phyloP scores from a whole-genome alignment of 2,329 filamentous ascomycete species.

The Apiospora rasikravindrae region DNA sequence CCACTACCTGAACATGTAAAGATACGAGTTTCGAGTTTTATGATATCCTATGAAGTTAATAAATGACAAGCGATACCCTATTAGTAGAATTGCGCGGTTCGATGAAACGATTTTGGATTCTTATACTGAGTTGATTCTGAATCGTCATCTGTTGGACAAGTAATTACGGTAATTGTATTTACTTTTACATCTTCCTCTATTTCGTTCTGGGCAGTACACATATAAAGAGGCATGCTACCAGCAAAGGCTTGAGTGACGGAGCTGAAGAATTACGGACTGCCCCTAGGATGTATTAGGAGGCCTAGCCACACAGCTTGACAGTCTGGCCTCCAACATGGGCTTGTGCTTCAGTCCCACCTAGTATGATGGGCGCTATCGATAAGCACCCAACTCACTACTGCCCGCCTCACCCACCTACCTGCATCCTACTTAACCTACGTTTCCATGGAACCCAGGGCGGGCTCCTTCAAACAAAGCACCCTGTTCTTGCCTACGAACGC shows the following conservation, averaged over 20 bases:
- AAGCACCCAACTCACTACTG: slow-evolving; percentile 3
- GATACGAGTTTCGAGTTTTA: not conserved
- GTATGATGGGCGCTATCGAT: slow-evolving; percentile 5
- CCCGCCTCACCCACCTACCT: not conserved
- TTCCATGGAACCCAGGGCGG: not conserved
- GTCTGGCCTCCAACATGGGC: not conserved
- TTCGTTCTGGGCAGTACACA: no score
- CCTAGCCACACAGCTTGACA: no score
- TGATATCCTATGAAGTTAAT: slow-evolving; percentile 6
- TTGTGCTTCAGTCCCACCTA: not conserved
- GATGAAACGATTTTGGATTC: not conserved
- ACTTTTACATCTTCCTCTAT: no score
- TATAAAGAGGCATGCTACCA: no score
- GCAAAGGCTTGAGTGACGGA: no score
- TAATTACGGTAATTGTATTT: no score
- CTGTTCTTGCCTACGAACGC: slow-evolving; percentile 3
- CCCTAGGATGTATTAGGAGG: no score
- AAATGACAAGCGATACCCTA: slow-evolving; percentile 1
- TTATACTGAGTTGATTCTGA: not conserved
- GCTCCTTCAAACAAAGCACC: slow-evolving; percentile 20
- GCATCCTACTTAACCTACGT: not conserved
- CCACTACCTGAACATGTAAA: not conserved
- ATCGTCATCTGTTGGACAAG: not conserved
- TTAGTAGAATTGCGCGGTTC: not conserved
- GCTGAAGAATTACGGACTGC: no score